Conservation (phyloP, 768 basidiomycete species). For the Dentipellis sp. region DNA sequence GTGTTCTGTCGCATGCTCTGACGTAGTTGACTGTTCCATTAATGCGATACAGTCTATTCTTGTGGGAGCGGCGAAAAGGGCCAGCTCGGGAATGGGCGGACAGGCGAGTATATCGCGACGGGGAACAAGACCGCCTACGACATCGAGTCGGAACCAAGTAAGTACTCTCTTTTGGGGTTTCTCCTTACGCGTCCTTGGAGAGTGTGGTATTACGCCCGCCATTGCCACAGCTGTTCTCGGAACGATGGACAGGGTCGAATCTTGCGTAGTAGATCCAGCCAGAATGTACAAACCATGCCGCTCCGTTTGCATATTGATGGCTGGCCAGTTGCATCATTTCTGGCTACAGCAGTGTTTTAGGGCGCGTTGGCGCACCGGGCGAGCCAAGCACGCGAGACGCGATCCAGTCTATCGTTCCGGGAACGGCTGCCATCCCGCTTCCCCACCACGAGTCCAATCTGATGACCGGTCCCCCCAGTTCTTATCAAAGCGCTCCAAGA, state of each 20-base stretch:
- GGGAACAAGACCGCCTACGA: constrained; percentile 83
- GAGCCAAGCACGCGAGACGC: no score
- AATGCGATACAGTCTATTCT: constrained; percentile 54
- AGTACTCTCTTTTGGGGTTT: constrained; percentile 8
- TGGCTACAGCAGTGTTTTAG: no score
- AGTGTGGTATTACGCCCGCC: no score
- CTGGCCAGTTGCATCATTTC: no score
- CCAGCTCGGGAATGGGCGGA: constrained; percentile 87
- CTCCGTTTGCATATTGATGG: no score
- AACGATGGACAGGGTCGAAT: no score
- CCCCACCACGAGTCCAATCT: constrained; percentile 8
- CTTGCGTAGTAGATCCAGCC: no score
- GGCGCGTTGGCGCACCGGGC: background rate
- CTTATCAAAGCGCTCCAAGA: constrained; percentile 69
- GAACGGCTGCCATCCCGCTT: background rate
- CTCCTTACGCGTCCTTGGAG: no score
- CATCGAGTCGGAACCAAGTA: constrained; percentile 57
- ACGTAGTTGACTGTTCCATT: background rate
- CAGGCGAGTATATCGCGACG: constrained; percentile 84
- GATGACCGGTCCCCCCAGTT: constrained; percentile 29
- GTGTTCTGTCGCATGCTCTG: background rate
- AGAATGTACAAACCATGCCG: no score
- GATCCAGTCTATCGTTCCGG: no score
- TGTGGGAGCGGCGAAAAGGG: constrained; percentile 91
- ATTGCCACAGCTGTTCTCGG: no score